Base-by-base conservation (phyloP, 2,329 filamentous ascomycete species). In the Alternaria hordeiaustralica region DNA sequence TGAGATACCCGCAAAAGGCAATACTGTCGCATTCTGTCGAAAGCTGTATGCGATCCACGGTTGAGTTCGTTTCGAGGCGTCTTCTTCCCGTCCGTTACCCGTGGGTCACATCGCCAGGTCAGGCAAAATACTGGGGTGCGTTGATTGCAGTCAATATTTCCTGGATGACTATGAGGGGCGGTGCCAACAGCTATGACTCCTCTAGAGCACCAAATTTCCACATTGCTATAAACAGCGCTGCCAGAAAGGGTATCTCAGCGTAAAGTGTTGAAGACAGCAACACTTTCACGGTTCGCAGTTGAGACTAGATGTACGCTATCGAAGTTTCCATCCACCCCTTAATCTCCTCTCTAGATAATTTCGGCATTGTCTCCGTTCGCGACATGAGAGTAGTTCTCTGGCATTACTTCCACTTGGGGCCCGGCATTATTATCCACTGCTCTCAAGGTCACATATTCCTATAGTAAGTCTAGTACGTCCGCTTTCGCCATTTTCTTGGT, bases 201-300 rank as follows among this genome's bases (percentile, higher is more conserved):
- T 53, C 36, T 25, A 46, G 46, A 28, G 26, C 21, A 33, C 20
- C 28, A n/a, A 53, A 53, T 51, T 25, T 45, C 47, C 55, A 45
- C 36, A 46, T 18, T n/a, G 23, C 33, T 12, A 36, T 28, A 28
- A 12, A 47, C 8, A 41, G 23, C 8, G 23, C 5, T 7, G 13
- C 55, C 28, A 30, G 44, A 12, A 61, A 47, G 9, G 59, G 59
- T 13, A 61, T 58, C 21, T 61, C 23, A 5, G 15, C 20, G 26
- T 53, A 45, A 43, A 47, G 25, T 47, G 59, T 61, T 20, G 54
- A 61, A 58, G 6, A 51, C 18, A 28, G 59, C 23, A 51, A 30
- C 55, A 41, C 28, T 58, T 58, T 21, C 18, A 55, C 44, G 59
- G 59, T 61, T 53, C 46, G 20, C 49, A 15, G 5, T 25, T 4